These are phyloP conservation scores for Phaseolus lunatus DNA, from an alignment of 306 rosid genomes.

Conservation along the genomic window DNA sequence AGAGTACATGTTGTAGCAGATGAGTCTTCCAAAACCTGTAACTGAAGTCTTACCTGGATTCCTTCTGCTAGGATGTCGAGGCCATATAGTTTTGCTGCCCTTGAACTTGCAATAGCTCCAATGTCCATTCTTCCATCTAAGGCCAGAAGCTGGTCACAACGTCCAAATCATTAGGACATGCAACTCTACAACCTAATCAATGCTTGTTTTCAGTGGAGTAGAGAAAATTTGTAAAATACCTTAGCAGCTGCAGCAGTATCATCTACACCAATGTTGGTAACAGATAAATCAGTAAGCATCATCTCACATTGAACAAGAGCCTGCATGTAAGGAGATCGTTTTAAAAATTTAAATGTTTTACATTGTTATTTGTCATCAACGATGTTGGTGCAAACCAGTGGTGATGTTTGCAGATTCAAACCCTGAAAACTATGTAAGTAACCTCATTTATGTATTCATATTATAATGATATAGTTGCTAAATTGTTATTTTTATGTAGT, in stretches of 20 bases:
- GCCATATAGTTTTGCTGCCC: slow-evolving; percentile 72
- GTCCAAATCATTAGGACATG: slow-evolving; percentile 28
- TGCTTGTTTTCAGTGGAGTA: neutral
- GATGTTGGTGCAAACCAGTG: neutral
- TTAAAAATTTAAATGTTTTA: neutral
- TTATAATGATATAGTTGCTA: too few relatives aligned
- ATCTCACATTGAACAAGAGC: slow-evolving; percentile 73
- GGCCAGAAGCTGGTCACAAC: slow-evolving; percentile 59
- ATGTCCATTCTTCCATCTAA: slow-evolving; percentile 53
- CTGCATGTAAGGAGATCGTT: slow-evolving; percentile 52
- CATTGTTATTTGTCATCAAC: neutral
- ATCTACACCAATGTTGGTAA: slow-evolving; percentile 50
- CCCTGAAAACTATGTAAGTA: too few relatives aligned
- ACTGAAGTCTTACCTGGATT: slow-evolving; percentile 58
- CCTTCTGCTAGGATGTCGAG: slow-evolving; percentile 63
- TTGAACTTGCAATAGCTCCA: slow-evolving; percentile 79
- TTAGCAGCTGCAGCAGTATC: slow-evolving; percentile 79
- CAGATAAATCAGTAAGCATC: slow-evolving; percentile 55
- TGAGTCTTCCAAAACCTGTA: slow-evolving; percentile 4
- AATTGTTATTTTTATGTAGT: too few relatives aligned
- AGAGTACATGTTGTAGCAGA: neutral
- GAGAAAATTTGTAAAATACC: slow-evolving; percentile 54
- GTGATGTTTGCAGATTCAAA: too few relatives aligned
- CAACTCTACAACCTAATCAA: slow-evolving; percentile 15
- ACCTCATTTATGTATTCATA: too few relatives aligned